Evolutionary conservation across 805 yeast species (phyloP), one percentile per base, ranked within the genome.

Genomic region (Candida fluviatilis): DNA sequence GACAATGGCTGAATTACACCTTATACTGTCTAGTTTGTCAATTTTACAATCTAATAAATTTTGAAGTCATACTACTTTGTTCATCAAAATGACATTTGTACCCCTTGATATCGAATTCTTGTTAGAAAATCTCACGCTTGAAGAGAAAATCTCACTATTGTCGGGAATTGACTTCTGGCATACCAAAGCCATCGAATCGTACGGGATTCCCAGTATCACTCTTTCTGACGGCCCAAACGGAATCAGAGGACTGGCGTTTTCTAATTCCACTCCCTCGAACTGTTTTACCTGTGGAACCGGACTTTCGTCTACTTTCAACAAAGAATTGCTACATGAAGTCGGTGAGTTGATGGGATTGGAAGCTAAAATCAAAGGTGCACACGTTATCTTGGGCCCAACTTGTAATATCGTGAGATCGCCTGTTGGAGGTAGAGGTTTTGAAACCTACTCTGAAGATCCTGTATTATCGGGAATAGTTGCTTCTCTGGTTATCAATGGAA

Each of bases 201-300:
- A 72, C 25, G 63, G 60, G 14, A 55, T 77, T 25, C 81, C 80
- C 2, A 55, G 74, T 0, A 49, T 78, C 4, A 63, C 81, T 47
- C 55, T 75, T 16, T 50, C 59, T 21, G 84, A 79, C 52, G 84
- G 84, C 14, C 84, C 84, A 34, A 79, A 79, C 49, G 84, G 84
- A 45, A 66, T 77, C 34, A 63, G 84, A 45, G 84, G 84, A 18
- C 75, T 79, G 15, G 66, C 60, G 31, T 76, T 76, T 49, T 73
- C 76, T 50, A 61, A 71, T 43, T 66, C 75, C 28, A 62, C 66
- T 17, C 78, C 79, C 5, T 66, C 81, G 31, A 80, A 77, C 42
- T 76, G 81, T 44, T 66, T 79, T 47, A 81, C 84, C 5, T 72
- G 76, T 50, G 84, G 83, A 21, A 76, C 84, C 7, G 82, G 69